Conservation (phyloP, 768 basidiomycete genomes). For the Amanita pseudoporphyria region DNA sequence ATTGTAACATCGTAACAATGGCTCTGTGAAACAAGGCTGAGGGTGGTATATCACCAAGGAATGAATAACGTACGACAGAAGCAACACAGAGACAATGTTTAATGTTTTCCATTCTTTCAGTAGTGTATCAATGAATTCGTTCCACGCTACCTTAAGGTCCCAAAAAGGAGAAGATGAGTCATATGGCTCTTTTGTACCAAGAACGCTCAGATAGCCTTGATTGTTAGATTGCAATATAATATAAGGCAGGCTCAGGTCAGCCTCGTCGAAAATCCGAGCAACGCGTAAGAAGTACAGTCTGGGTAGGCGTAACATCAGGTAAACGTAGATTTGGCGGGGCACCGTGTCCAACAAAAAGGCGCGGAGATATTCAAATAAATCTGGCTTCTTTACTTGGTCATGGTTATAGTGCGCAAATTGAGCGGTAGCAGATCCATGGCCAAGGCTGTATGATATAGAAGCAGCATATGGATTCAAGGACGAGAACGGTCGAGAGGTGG, state of each 20-base stretch:
- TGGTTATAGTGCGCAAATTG: no score
- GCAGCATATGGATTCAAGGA: not conserved
- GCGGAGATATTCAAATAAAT: slow-evolving; percentile 4
- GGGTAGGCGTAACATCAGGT: slow-evolving; percentile 45
- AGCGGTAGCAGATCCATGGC: not conserved
- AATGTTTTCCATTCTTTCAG: slow-evolving; percentile 27
- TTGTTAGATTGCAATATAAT: slow-evolving; percentile 24
- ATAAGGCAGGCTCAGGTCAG: slow-evolving; percentile 49
- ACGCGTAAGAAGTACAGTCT: slow-evolving; percentile 61
- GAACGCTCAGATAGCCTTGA: not conserved
- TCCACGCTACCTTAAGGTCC: slow-evolving; percentile 20
- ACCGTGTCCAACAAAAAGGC: slow-evolving; percentile 19
- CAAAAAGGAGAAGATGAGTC: slow-evolving; percentile 10
- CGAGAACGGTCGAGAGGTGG: not conserved
- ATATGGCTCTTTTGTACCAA: slow-evolving; percentile 4
- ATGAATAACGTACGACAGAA: slow-evolving; percentile 18
- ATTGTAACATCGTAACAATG: slow-evolving; percentile 26
- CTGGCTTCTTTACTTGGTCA: not conserved
- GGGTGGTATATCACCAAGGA: not conserved
- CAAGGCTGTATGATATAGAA: not conserved
- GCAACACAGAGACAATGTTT: slow-evolving; percentile 24
- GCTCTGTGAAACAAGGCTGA: slow-evolving; percentile 14
- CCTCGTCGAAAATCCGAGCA: slow-evolving; percentile 52
- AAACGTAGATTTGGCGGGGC: slow-evolving; percentile 23
- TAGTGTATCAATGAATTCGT: slow-evolving; percentile 20